Evolutionary conservation across 2,329 filamentous ascomycete genomes (phyloP).

Genomic region (Sphaerulina musiva): DNA sequence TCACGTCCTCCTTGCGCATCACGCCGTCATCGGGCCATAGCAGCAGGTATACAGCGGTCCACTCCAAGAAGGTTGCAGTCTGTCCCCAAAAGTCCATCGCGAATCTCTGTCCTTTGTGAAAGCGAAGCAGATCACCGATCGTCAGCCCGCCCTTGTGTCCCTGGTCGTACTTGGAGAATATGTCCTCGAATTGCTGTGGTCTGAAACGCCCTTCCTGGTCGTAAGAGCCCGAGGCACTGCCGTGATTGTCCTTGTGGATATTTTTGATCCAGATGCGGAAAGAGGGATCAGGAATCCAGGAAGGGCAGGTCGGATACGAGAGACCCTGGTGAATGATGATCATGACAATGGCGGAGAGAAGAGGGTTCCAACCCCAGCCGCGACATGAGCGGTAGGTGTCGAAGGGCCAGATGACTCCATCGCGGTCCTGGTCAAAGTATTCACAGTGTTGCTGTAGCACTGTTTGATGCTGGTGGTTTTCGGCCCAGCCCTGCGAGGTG

Average conservation of each 20-base stretch:
- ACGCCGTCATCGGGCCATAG: slow-evolving; percentile 51
- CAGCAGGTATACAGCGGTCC: slow-evolving; percentile 48
- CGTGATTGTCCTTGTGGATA: slow-evolving; percentile 42
- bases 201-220: slow-evolving; percentile 43
- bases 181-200: slow-evolving; percentile 44
- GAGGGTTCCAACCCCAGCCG: slow-evolving; percentile 41
- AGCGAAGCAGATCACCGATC: slow-evolving; percentile 34
- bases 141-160: slow-evolving; percentile 37
- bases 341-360: slow-evolving; percentile 41
- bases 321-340: slow-evolving; percentile 47
- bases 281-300: slow-evolving; percentile 41
- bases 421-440: slow-evolving; percentile 49
- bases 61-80: slow-evolving; percentile 43
- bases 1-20: slow-evolving; percentile 53
- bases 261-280: slow-evolving; percentile 39
- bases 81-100: slow-evolving; percentile 43
- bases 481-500: slow-evolving; percentile 24
- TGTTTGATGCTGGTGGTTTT: slow-evolving; percentile 37
- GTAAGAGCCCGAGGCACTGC: slow-evolving; percentile 39
- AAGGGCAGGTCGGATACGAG: slow-evolving; percentile 43
- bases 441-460: slow-evolving; percentile 50
- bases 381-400: slow-evolving; percentile 48
- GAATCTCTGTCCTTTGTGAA: slow-evolving; percentile 40
- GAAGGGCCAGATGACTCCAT: slow-evolving; percentile 48
- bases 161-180: slow-evolving; percentile 43